Evolutionary conservation across 306 rosid genomes (phyloP).

Genomic region (Gillenia trifoliata): DNA sequence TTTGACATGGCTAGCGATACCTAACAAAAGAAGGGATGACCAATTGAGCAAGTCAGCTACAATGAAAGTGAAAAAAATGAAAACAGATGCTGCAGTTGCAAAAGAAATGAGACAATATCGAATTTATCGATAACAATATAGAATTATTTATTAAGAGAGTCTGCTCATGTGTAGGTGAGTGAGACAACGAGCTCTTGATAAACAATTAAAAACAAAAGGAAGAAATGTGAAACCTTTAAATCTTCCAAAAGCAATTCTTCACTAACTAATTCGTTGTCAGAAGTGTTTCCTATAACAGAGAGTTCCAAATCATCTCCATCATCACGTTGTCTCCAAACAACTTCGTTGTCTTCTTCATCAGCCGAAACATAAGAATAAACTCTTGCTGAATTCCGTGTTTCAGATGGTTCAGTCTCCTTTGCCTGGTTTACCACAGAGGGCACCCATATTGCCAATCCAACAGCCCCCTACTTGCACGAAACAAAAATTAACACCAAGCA

Average conservation of each 20-base stretch:
- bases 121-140: not conserved
- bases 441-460: constrained; percentile 99
- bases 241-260: constrained; percentile 73
- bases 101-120: constrained; percentile 2
- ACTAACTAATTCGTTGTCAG: constrained; percentile 43
- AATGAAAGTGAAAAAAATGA: constrained; percentile 1
- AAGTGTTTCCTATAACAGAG: constrained; percentile 37
- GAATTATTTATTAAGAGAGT: not conserved
- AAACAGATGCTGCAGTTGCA: constrained; percentile 5
- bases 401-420: constrained; percentile 62
- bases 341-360: constrained; percentile 46
- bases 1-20: constrained; percentile 82
- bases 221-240: constrained; percentile 49
- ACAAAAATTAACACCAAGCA: constrained; percentile 14
- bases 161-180: not conserved
- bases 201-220: constrained; percentile 14
- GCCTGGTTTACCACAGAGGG: constrained; percentile 82
- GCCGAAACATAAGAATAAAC: constrained; percentile 61
- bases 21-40: constrained; percentile 36
- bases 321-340: constrained; percentile 37
- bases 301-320: constrained; percentile 59
- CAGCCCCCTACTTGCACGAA: constrained; percentile 70
- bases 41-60: constrained; percentile 3
- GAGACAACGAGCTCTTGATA: not conserved
- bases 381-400: constrained; percentile 46